Evolutionary conservation across 2,329 filamentous ascomycete genomes (phyloP), one percentile per base, ranked within the genome.

Genomic region (Fusarium sp.): DNA sequence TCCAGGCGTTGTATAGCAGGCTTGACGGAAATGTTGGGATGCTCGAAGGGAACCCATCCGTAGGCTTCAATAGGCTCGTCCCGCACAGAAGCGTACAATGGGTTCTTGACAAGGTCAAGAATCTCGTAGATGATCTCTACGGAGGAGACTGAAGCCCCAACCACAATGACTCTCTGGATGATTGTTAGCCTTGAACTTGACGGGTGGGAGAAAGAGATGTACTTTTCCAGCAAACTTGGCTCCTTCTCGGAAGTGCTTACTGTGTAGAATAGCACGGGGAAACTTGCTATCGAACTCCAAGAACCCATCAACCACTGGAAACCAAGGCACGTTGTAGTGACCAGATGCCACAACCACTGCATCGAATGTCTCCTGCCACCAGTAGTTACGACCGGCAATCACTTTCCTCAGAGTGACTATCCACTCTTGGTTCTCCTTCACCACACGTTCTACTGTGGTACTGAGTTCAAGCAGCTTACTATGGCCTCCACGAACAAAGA

Each of bases 271-370:
- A 3, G 25, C 17, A 3, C 50, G 37, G 0, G 62, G 56, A 11
- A 64, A 61, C 11, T 3, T 43, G 1, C 15, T 35, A 14, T 69
- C 39, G 5, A 63, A 63, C 2, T 69, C 55, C 2, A 68, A 1
- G 4, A 69, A 43, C 0, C 68, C 57, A 4, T 51, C 20, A 7
- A 67, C 40, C 10, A 57, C 39, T 9, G 68, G 57, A 22, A 69
- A 62, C 50, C 65, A 71, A 1, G 68, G 62, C 1, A 71, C 25
- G 6, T 69, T 71, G 1, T 69, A 71, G 11, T 71, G 62, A 0
- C 61, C 65, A 1, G 57, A 60, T 13, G 61, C 65, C 6, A 64
- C 68, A 7, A 71, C 62, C 2, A 69, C 14, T 6, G 65, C 55
- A 6, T 71, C 68, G 19, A 71, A 71, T 0, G 23, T 53, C 23